Base-by-base conservation (phyloP, 768 basidiomycete genomes). In the Russula foetens region DNA sequence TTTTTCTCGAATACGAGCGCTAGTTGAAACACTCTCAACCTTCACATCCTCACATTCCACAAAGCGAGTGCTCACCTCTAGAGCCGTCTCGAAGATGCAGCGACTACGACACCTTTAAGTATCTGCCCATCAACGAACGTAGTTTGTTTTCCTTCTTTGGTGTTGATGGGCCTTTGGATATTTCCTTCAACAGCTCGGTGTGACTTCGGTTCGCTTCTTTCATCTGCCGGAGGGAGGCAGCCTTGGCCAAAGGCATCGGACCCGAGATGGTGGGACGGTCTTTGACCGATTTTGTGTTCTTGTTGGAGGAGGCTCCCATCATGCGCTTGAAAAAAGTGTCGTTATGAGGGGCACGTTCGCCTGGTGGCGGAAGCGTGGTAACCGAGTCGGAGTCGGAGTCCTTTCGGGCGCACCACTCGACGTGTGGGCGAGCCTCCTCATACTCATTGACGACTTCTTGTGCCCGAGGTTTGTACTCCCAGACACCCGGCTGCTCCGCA, bases 231-330 rank as follows among this genome's bases (percentile, higher is more conserved):
- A 66, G 8, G 35, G 65, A 66, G 23, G 63, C 53, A 21, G 65
- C 53, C n/a, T 59, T 56, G 44, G 59, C 63, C 11, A 74, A 63
- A 21, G 72, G 71, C 59, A 70, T 68, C 35, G 73, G 73, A 28
- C 70, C 71, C 12, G 73, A 74, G 56, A 74, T 74, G 29, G 60
- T 44, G 23, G 69, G 72, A 35, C 69, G 68, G 26, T 65, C 68
- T 14, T 64, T 47, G 63, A 53, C 28, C 29, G 44, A 43, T 38
- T 57, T 52, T 47, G 59, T 15, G 26, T 43, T 48, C 47, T 64
- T 70, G 53, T 53, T 56, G 35, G 55, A 64, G 35, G 55, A 64
- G 39, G 57, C 35, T 26, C 64, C 66, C 39, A 66, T 59, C n/a
- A 67, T 58, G 53, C 69, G 66, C 47, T 63, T 62, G 62, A 69